Conservation (phyloP, 2,329 filamentous ascomycete species). For the Massarina eburnea region DNA sequence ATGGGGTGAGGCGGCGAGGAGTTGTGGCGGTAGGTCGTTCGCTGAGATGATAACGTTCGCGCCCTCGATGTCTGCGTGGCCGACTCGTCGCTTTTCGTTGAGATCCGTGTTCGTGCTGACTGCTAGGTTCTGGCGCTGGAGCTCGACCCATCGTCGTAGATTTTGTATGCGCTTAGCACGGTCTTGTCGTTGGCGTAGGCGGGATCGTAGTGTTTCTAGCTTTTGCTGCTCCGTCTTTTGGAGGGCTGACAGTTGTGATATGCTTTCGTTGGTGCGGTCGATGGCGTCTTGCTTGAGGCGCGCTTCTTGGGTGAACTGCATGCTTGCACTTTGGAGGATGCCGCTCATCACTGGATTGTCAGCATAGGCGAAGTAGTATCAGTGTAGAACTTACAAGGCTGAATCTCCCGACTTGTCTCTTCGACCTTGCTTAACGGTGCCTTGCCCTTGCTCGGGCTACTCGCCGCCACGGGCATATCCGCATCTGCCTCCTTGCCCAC, state of each 20-base stretch:
- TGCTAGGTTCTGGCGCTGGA: slow-evolving; percentile 61
- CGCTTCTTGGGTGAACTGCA: slow-evolving; percentile 78
- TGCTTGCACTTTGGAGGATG: slow-evolving; percentile 75
- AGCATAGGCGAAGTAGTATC: background rate
- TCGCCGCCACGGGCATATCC: slow-evolving; percentile 40
- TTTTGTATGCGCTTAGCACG: slow-evolving; percentile 74
- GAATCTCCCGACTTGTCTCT: slow-evolving; percentile 78
- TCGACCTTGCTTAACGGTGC: slow-evolving; percentile 53
- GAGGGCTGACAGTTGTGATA: slow-evolving; percentile 77
- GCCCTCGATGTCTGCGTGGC: slow-evolving; percentile 50
- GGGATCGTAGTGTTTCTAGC: slow-evolving; percentile 70
- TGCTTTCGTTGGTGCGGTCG: slow-evolving; percentile 76
- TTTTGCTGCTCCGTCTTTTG: slow-evolving; percentile 75
- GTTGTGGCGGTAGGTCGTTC: slow-evolving; percentile 29
- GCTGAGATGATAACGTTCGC: slow-evolving; percentile 30
- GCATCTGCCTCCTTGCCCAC: slow-evolving; percentile 69
- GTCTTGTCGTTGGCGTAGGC: slow-evolving; percentile 65
- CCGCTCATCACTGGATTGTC: slow-evolving; percentile 68
- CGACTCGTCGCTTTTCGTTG: slow-evolving; percentile 49
- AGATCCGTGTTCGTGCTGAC: slow-evolving; percentile 43
- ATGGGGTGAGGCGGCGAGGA: slow-evolving; percentile 31
- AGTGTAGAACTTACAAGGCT: slow-evolving; percentile 65
- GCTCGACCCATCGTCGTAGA: slow-evolving; percentile 70
- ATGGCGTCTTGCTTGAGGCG: slow-evolving; percentile 81
- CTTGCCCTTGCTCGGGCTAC: slow-evolving; percentile 42